Percentiles rank a stretch among this genome's conserved stretches.
phyloP scores from a whole-genome alignment of 768 basidiomycete species.

The Tephrocybe rancida region DNA sequence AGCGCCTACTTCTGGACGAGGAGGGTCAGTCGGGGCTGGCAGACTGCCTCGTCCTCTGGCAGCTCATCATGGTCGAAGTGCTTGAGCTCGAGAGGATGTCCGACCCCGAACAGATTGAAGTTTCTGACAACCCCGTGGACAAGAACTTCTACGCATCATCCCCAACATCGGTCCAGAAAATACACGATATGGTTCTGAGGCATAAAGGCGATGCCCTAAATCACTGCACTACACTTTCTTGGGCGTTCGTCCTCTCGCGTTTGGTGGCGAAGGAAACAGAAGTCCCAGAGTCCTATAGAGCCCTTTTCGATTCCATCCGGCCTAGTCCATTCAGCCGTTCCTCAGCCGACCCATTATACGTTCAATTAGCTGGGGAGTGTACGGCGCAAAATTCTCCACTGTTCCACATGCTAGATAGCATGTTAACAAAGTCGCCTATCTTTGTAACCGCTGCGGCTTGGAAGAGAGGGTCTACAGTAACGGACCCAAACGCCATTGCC shows the following conservation, averaged over 20 bases:
- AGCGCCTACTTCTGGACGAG: slow-evolving; percentile 71
- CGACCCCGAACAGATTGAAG: slow-evolving; percentile 51
- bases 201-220: slow-evolving; percentile 62
- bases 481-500: slow-evolving; percentile 77
- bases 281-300: slow-evolving; percentile 54
- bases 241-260: slow-evolving; percentile 82
- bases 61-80: slow-evolving; percentile 77
- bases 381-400: slow-evolving; percentile 62
- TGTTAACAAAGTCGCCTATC: slow-evolving; percentile 71
- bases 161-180: slow-evolving; percentile 59
- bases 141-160: slow-evolving; percentile 60
- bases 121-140: slow-evolving; percentile 51
- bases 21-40: slow-evolving; percentile 66
- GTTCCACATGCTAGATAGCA: slow-evolving; percentile 54
- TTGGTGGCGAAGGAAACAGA: slow-evolving; percentile 53
- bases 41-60: slow-evolving; percentile 76
- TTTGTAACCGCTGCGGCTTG: slow-evolving; percentile 77
- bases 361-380: slow-evolving; percentile 59
- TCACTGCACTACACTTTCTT: slow-evolving; percentile 73
- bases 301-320: slow-evolving; percentile 57
- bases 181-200: slow-evolving; percentile 68
- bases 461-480: slow-evolving; percentile 66
- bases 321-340: slow-evolving; percentile 37
- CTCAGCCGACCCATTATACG: slow-evolving; percentile 56
- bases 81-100: slow-evolving; percentile 76